A percentile compares a stretch with the other conserved stretches of the same genome.
Conservation (phyloP, 2,329 filamentous ascomycete genomes). For the Aspergillus oerlinghausenensis region DNA sequence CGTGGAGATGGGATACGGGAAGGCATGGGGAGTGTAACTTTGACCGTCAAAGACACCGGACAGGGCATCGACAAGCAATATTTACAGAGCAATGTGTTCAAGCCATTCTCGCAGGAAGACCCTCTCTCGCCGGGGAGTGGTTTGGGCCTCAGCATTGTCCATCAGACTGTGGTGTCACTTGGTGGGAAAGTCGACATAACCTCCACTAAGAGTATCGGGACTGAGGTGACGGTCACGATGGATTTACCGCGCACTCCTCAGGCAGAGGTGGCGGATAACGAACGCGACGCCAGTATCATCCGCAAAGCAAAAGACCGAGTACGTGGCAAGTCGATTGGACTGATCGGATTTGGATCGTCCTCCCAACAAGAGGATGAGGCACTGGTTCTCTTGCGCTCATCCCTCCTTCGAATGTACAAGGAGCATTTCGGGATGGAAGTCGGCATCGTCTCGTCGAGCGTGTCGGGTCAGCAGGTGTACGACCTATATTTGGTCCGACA, state of each 20-base stretch:
- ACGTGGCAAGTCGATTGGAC: constrained; percentile 14
- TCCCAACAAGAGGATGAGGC: constrained; percentile 7
- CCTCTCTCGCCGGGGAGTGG: constrained; percentile 53
- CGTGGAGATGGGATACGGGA: neutral
- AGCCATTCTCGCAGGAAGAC: constrained; percentile 59
- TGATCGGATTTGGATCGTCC: constrained; percentile 17
- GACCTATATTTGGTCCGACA: constrained; percentile 23
- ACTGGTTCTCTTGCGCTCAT: constrained; percentile 6
- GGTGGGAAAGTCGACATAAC: constrained; percentile 24
- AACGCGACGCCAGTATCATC: neutral
- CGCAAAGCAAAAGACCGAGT: neutral
- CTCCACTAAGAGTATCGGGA: constrained; percentile 23
- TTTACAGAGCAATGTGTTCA: constrained; percentile 39
- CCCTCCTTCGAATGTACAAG: constrained; percentile 18
- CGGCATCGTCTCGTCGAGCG: constrained; percentile 1
- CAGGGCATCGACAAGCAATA: constrained; percentile 25
- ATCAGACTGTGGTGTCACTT: constrained; percentile 27
- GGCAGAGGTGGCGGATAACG: neutral
- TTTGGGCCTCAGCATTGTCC: constrained; percentile 57
- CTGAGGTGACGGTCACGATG: constrained; percentile 14
- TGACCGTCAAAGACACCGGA: constrained; percentile 28
- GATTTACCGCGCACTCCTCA: constrained; percentile 1
- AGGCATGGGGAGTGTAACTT: constrained; percentile 11
- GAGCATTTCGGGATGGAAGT: constrained; percentile 19
- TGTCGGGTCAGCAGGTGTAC: constrained; percentile 1